These are phyloP conservation scores for Beta macrorhiza DNA, from an alignment of 179 eudicot species.

Conservation along the genomic window DNA sequence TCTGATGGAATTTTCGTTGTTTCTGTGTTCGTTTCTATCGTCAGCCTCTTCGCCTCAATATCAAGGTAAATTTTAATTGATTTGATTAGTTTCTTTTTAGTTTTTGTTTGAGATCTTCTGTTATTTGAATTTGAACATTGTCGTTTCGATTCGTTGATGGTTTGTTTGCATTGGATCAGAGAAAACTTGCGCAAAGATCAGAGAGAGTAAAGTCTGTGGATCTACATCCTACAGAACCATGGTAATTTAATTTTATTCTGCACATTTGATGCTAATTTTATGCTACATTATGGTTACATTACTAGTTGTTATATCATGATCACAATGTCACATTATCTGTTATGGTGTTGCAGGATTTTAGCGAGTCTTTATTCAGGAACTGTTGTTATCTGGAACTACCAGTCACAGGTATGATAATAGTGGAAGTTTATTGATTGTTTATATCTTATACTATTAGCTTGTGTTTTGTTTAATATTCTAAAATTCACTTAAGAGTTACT, in stretches of 20 bases:
- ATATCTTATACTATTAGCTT: not conserved
- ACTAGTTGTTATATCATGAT: not conserved
- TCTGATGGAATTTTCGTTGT: constrained; percentile 24
- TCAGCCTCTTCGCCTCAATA: constrained; percentile 84
- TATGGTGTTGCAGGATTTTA: constrained; percentile 55
- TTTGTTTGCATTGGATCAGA: constrained; percentile 46
- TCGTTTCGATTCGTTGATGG: constrained; percentile 25
- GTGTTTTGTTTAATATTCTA: not conserved
- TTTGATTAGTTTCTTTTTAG: not conserved
- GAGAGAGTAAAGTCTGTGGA: constrained; percentile 92
- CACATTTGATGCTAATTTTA: not conserved
- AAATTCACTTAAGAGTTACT: not conserved
- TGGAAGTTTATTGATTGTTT: not conserved
- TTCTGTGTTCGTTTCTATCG: constrained; percentile 17
- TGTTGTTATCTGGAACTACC: constrained; percentile 90
- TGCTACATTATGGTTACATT: not conserved
- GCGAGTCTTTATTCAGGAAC: constrained; percentile 94
- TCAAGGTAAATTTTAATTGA: constrained; percentile 52
- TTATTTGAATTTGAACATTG: not conserved
- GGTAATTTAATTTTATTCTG: constrained; percentile 37
- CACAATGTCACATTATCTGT: constrained; percentile 3
- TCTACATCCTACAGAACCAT: constrained; percentile 94
- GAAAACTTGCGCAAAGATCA: constrained; percentile 89
- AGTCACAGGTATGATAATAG: constrained; percentile 67
- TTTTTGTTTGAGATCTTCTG: constrained; percentile 12